Percentiles rank a stretch among this genome's conserved stretches.
These are phyloP conservation scores for Fusarium sp. DNA, from an alignment of 2,329 filamentous ascomycete genomes.

Conservation along the genomic window DNA sequence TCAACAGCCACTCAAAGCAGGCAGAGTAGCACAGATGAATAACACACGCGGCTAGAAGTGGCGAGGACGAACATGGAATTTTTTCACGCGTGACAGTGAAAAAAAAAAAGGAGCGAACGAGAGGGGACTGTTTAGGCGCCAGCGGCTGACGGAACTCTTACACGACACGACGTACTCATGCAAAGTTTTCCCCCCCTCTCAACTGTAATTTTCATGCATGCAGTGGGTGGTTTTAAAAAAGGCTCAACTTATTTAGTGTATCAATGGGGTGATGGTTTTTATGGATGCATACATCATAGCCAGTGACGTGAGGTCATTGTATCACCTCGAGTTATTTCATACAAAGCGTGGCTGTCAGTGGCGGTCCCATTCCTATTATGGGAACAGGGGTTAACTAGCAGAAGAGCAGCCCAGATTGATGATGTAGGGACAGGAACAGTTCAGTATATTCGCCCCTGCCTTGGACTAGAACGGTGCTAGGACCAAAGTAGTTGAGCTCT, in stretches of 20 bases:
- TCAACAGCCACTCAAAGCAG: conserved; percentile 12
- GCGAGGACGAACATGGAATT: conserved; percentile 13
- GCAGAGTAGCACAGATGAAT: conserved; percentile 18
- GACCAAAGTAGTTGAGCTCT: conserved; percentile 19
- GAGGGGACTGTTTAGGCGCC: conserved; percentile 25
- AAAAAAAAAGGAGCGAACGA: neutral
- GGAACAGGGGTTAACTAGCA: conserved; percentile 14
- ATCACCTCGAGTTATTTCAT: neutral
- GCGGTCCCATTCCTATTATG: conserved; percentile 7
- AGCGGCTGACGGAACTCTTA: conserved; percentile 14
- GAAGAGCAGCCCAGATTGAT: conserved; percentile 4
- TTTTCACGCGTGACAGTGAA: conserved; percentile 17
- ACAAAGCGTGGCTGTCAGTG: conserved; percentile 10
- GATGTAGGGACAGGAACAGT: conserved; percentile 17
- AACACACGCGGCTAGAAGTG: conserved; percentile 21
- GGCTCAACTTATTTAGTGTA: neutral
- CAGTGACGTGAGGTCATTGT: conserved; percentile 14
- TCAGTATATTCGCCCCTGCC: conserved; percentile 23
- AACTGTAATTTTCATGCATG: neutral
- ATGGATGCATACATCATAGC: conserved; percentile 1
- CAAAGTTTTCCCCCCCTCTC: neutral
- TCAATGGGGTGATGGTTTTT: neutral
- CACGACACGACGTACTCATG: neutral
- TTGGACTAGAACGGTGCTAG: conserved; percentile 20
- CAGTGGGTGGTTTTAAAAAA: neutral